Conservation (phyloP, 306 rosid genomes). For the Heteromeles arbutifolia region DNA sequence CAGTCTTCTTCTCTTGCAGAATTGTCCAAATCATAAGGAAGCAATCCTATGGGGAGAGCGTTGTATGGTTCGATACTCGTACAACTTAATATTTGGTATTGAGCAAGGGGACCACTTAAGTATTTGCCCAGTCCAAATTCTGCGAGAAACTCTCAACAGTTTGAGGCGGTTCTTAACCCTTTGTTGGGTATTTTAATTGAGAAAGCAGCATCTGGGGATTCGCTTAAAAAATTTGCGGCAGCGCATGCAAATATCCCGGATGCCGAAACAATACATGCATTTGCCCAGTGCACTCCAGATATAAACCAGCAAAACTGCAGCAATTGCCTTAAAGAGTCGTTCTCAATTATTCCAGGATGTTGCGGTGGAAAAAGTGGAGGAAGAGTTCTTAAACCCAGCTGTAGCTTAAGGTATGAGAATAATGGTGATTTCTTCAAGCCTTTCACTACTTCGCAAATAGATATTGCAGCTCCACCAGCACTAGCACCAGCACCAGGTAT, state of each 20-base stretch:
- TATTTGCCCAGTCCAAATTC: neutral
- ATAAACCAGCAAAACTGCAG: neutral
- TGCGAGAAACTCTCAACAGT: neutral
- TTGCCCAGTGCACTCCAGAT: slow-evolving; percentile 6
- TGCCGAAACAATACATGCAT: neutral
- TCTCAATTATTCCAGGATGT: neutral
- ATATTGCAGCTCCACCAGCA: neutral
- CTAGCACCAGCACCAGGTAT: slow-evolving; percentile 14
- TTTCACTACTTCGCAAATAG: neutral
- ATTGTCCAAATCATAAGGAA: slow-evolving; percentile 9
- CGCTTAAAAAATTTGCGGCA: neutral
- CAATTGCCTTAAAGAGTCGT: neutral
- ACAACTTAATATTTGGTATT: neutral
- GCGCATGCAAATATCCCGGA: neutral
- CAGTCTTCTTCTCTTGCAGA: neutral
- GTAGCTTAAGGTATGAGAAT: slow-evolving; percentile 24
- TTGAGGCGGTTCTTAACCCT: neutral
- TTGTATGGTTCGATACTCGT: slow-evolving; percentile 18
- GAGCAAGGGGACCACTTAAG: neutral
- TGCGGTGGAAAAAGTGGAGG: slow-evolving; percentile 9
- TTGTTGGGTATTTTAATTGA: neutral
- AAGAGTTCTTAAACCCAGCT: slow-evolving; percentile 28
- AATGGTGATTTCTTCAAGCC: slow-evolving; percentile 3
- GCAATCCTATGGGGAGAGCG: slow-evolving; percentile 4
- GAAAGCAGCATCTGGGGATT: neutral